phyloP scores from a whole-genome alignment of 2,329 filamentous ascomycete species.

The Beauveria sp. region DNA sequence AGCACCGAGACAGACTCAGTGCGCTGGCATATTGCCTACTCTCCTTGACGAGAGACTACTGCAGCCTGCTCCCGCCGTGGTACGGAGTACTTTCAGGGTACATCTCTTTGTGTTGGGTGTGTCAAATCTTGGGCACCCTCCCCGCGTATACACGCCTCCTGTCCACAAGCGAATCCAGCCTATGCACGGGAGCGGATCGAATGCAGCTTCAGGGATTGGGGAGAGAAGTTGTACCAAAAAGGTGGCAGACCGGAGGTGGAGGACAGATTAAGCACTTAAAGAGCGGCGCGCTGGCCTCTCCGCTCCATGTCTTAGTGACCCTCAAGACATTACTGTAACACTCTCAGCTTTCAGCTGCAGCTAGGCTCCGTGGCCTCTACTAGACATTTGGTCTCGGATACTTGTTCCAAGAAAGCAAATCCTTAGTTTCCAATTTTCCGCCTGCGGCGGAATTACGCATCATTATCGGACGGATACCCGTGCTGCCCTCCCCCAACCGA shows the following conservation, averaged over 20 bases:
- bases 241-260: not conserved
- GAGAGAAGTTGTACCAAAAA: not conserved
- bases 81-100: not conserved
- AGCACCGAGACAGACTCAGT: not conserved
- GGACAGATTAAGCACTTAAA: not conserved
- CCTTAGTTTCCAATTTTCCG: not conserved
- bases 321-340: not conserved
- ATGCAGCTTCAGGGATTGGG: not conserved
- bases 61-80: not conserved
- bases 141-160: not conserved
- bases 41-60: not conserved
- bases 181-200: not conserved
- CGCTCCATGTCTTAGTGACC: not conserved
- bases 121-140: not conserved
- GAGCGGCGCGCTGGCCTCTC: not conserved
- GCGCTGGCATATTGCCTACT: not conserved
- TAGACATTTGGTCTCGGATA: not conserved
- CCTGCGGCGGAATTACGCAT: too few species aligned
- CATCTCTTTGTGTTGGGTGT: not conserved
- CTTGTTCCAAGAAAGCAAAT: not conserved
- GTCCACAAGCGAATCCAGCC: not conserved
- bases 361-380: too few species aligned
- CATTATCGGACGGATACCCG: not conserved
- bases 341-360: constrained; percentile 1
- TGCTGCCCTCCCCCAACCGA: not conserved